Percentiles rank a stretch among this genome's conserved stretches.
phyloP scores from a whole-genome alignment of 1,284 basidiomycete species.

The Porphyrellus sp. region DNA sequence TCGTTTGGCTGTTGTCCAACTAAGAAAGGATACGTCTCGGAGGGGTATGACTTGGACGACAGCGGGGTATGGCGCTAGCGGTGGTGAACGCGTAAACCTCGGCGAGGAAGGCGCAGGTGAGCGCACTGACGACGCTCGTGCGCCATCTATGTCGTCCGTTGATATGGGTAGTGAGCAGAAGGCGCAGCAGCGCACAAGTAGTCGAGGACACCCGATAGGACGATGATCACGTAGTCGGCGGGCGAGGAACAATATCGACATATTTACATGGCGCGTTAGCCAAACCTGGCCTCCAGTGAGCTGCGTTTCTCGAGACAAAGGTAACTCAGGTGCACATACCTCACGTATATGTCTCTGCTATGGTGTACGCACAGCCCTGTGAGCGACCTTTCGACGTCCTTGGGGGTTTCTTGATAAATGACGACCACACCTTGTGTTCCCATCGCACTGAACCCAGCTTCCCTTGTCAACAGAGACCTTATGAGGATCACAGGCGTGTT shows the following conservation, averaged over 20 bases:
- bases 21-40: too few species aligned
- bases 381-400: constrained; percentile 50
- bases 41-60: constrained; percentile 38
- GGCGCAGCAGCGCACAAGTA: constrained; percentile 59
- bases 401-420: constrained; percentile 37
- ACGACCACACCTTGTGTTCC: constrained; percentile 8
- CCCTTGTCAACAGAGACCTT: constrained; percentile 43
- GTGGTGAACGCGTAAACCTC: constrained; percentile 56
- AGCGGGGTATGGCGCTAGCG: constrained; percentile 46
- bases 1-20: too few species aligned
- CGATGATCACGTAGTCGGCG: constrained; percentile 57
- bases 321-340: constrained; percentile 40
- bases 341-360: constrained; percentile 54
- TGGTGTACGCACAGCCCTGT: constrained; percentile 57
- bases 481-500: too few species aligned
- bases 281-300: constrained; percentile 49
- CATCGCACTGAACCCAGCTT: constrained; percentile 17
- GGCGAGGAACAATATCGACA: constrained; percentile 59
- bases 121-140: constrained; percentile 44
- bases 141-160: constrained; percentile 47
- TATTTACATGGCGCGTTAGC: constrained; percentile 56
- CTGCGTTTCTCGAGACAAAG: neutral
- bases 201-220: constrained; percentile 51
- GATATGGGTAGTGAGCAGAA: constrained; percentile 43
- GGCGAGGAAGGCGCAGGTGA: constrained; percentile 46